phyloP scores from a whole-genome alignment of 2,329 filamentous ascomycete species.

The Colletotrichum lentis region DNA sequence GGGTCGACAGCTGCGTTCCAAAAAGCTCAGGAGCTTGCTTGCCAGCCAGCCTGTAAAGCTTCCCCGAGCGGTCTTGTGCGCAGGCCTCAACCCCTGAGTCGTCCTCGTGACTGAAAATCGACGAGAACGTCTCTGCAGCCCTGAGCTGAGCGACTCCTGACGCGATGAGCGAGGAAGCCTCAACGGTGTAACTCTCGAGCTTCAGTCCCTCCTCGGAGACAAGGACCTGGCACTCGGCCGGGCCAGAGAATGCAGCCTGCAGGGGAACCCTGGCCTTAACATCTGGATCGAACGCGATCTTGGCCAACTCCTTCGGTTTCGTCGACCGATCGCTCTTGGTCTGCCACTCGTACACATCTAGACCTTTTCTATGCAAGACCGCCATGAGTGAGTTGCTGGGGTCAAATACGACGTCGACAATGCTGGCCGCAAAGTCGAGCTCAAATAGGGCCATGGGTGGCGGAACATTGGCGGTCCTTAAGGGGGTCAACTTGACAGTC shows the following conservation, averaged over 20 bases:
- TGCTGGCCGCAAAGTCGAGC: slow-evolving; percentile 67
- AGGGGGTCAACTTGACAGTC: slow-evolving; percentile 82
- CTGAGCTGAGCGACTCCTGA: slow-evolving; percentile 16
- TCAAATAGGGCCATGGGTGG: slow-evolving; percentile 92
- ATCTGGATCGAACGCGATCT: slow-evolving; percentile 50
- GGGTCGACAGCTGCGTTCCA: slow-evolving; percentile 40
- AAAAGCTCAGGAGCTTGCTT: slow-evolving; percentile 18
- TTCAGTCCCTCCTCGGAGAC: slow-evolving; percentile 42
- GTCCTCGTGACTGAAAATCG: slow-evolving; percentile 48
- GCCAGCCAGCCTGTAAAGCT: slow-evolving; percentile 52
- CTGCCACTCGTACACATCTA: slow-evolving; percentile 77
- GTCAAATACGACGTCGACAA: slow-evolving; percentile 79
- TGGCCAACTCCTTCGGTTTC: slow-evolving; percentile 52
- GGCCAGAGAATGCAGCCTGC: slow-evolving; percentile 46
- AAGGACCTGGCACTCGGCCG: slow-evolving; percentile 45
- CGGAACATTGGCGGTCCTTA: slow-evolving; percentile 84
- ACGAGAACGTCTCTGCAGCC: slow-evolving; percentile 30
- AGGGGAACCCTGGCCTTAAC: slow-evolving; percentile 40
- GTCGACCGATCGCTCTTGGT: slow-evolving; percentile 63
- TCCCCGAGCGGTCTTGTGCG: slow-evolving; percentile 57
- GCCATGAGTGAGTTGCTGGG: slow-evolving; percentile 71
- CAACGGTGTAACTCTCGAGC: slow-evolving; percentile 26
- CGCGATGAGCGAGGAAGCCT: background rate
- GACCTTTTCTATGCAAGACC: slow-evolving; percentile 71
- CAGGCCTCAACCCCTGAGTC: slow-evolving; percentile 47